Percentiles rank a stretch among this genome's conserved stretches.
phyloP scores from a whole-genome alignment of 768 basidiomycete species.

The Lactarius deliciosus region DNA sequence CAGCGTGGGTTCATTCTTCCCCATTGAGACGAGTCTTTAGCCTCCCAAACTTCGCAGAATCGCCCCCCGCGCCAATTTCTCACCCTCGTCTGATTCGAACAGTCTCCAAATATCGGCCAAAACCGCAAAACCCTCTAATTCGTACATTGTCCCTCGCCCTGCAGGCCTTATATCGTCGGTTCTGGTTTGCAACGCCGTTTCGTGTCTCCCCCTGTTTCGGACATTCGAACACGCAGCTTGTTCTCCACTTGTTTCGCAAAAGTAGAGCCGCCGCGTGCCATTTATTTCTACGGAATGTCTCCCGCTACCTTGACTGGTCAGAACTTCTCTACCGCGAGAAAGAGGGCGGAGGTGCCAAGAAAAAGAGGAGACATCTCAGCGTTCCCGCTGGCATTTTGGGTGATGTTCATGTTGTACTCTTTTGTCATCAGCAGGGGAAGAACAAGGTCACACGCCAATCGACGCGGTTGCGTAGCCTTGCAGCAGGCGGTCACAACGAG shows the following conservation, averaged over 20 bases:
- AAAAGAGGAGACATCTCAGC: background rate
- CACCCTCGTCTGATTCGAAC: conserved; percentile 2
- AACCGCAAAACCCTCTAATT: background rate
- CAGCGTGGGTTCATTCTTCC: conserved; percentile 6
- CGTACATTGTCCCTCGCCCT: background rate
- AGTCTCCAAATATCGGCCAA: background rate
- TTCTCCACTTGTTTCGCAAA: background rate
- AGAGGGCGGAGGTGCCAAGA: background rate
- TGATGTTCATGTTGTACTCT: background rate
- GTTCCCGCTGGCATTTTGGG: background rate
- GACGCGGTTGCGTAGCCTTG: conserved; percentile 4
- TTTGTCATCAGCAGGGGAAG: background rate
- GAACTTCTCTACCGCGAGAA: background rate
- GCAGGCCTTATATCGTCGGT: background rate
- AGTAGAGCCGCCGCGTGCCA: background rate
- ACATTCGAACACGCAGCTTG: background rate
- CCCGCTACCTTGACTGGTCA: background rate
- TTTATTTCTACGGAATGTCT: background rate
- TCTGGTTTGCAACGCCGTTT: background rate
- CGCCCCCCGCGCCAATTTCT: background rate
- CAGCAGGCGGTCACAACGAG: background rate
- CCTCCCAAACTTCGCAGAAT: conserved; percentile 7
- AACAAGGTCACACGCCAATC: too few relatives aligned
- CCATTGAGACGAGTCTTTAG: background rate
- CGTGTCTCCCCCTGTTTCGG: background rate